Base-by-base conservation (phyloP, 1,284 basidiomycete genomes). In the Chalciporus piperatoides region DNA sequence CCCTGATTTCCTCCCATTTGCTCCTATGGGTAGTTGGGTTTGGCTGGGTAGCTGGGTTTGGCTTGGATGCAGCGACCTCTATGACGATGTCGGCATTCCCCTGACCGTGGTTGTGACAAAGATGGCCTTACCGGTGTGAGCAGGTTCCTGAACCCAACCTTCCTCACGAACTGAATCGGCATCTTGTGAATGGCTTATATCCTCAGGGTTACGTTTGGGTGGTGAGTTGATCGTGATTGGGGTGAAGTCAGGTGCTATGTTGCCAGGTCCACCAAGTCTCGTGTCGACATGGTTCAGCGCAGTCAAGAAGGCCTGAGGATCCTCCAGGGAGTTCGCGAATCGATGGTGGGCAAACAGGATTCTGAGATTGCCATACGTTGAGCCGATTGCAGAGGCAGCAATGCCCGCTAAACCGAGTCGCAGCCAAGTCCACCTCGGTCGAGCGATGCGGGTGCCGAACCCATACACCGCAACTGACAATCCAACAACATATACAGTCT, bases 1-100 rank as follows among this genome's bases (percentile, higher is more conserved):
- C 68, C 46, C 84, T 79, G 38, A 87, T 80, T 53, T 81, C 76
- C 36, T 84, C 81, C 85, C 84, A 87, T 54, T 70, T 76, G 62
- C 77, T 48, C 60, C 41, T 63, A 59, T 44, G 59, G 47, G 12
- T 63, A 47, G 43, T 51, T 23, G 44, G 47, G 24, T 59, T 54
- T 45, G 58, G 41, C 24, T 35, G n/a, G n/a, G n/a, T 63, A 47
- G 43, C 51, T 23, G 44, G 47, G 24, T 59, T 54, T 45, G 58
- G 41, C 24, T 35, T 48, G 38, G 55, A 52, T 32, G 23, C 10
- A 19, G 48, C 51, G 43, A 23, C 46, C 36, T 33, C 56, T 54
- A 46, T 15, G n/a, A 41, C 15, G 24, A 35, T 7, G 15, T 55
- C 11, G 51, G 32, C 37, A n/a, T 38, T 40, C 6, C 32, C 40